Evolutionary conservation across 2,329 filamentous ascomycete genomes (phyloP).

Genomic region (Xylariaceae sp.): DNA sequence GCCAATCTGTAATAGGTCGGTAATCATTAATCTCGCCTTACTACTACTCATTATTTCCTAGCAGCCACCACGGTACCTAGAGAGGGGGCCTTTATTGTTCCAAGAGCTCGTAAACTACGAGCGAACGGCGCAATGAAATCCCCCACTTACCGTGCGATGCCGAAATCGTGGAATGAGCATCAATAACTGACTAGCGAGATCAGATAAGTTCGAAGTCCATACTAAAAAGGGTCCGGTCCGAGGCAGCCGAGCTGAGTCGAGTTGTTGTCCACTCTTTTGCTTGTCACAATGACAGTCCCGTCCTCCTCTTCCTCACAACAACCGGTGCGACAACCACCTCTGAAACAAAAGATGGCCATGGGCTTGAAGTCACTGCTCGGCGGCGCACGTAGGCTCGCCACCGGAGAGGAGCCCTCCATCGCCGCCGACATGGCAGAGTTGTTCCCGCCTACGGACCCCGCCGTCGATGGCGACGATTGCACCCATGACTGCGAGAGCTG

Average conservation of each 20-base stretch:
- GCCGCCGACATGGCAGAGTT: constrained; percentile 53
- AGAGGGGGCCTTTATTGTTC: not conserved
- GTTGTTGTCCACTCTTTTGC: constrained; percentile 1
- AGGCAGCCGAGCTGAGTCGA: not conserved
- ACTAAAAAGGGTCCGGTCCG: not conserved
- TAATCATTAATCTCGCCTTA: constrained; percentile 6
- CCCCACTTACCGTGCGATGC: constrained; percentile 23
- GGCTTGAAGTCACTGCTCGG: constrained; percentile 51
- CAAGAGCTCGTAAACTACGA: not conserved
- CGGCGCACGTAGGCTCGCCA: constrained; percentile 46
- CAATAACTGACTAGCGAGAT: constrained; percentile 14
- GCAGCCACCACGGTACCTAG: not conserved
- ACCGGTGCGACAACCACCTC: constrained; percentile 26
- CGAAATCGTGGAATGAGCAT: constrained; percentile 10
- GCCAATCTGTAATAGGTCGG: constrained; percentile 23
- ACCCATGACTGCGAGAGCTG: constrained; percentile 85
- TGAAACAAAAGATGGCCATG: constrained; percentile 47
- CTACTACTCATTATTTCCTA: not conserved
- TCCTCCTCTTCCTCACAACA: constrained; percentile 9
- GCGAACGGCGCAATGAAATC: constrained; percentile 1
- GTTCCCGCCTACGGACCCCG: constrained; percentile 77
- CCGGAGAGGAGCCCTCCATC: constrained; percentile 33
- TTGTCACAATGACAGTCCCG: not conserved
- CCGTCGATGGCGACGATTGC: constrained; percentile 86
- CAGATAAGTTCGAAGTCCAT: constrained; percentile 17